phyloP scores from a whole-genome alignment of 257 asterid genomes.

The Solanum arcanum region DNA sequence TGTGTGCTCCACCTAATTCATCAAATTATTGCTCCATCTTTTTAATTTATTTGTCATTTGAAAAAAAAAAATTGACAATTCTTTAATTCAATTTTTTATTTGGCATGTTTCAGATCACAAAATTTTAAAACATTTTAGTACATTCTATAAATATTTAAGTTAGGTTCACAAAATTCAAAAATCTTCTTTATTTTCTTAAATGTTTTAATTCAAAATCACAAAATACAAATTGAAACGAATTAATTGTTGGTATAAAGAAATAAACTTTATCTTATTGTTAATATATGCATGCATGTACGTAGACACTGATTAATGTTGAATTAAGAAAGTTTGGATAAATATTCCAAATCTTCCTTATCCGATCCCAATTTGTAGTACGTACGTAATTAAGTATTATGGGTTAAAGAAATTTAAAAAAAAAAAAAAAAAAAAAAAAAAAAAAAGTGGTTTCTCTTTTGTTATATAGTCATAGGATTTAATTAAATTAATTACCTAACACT shows the following conservation, averaged over 20 bases:
- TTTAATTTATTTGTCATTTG: not conserved
- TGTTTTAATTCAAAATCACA: not conserved
- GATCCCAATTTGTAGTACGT: not conserved
- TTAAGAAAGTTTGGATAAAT: not conserved
- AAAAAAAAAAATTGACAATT: not conserved
- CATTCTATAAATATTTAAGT: not conserved
- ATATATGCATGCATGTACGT: not conserved
- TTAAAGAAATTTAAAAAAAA: not conserved
- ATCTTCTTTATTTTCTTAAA: too few relatives aligned
- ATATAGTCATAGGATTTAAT: not conserved
- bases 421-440: too few relatives aligned
- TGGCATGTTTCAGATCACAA: not conserved
- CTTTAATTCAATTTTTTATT: not conserved
- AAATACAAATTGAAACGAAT: not conserved
- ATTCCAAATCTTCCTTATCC: not conserved
- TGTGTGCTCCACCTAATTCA: not conserved
- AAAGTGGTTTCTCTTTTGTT: conserved; percentile 13
- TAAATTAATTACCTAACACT: not conserved
- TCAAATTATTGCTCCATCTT: not conserved
- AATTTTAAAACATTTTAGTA: too few relatives aligned
- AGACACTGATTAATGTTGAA: not conserved
- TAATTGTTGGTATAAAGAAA: not conserved
- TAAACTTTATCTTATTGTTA: not conserved
- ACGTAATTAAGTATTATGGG: not conserved
- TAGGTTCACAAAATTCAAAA: not conserved